Conservation (phyloP, 257 asterid genomes). For the Perilla frutescens region DNA sequence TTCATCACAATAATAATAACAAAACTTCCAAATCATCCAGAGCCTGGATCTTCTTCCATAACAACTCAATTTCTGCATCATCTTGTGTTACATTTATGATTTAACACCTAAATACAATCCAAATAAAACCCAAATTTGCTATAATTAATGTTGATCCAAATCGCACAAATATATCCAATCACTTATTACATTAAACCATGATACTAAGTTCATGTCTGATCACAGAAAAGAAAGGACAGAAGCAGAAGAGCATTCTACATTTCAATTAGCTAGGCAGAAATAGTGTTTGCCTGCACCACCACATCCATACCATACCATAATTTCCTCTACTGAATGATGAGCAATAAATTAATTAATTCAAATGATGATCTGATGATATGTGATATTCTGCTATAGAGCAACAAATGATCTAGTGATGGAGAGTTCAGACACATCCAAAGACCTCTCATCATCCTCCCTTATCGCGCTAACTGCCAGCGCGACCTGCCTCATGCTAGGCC, state of each 20-base stretch:
- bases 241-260: not conserved
- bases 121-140: not conserved
- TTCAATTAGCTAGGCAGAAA: too few species aligned
- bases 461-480: constrained; percentile 50
- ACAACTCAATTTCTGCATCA: not conserved
- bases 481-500: constrained; percentile 65
- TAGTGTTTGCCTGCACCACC: too few species aligned
- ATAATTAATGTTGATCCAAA: constrained; percentile 4
- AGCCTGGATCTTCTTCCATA: too few species aligned
- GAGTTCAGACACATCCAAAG: constrained; percentile 57
- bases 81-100: not conserved
- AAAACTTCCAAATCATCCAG: too few species aligned
- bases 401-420: constrained; percentile 45
- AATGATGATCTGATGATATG: not conserved
- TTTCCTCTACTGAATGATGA: too few species aligned
- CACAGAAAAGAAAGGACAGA: not conserved
- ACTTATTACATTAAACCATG: constrained; percentile 22
- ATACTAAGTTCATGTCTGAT: not conserved
- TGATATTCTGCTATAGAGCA: constrained; percentile 23
- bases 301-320: too few species aligned
- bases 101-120: not conserved
- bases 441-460: constrained; percentile 71
- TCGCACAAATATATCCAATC: not conserved
- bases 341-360: too few species aligned
- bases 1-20: too few species aligned